Evolutionary conservation across 495 filamentous ascomycete genomes (phyloP).

Genomic region (Lophium mytilinum): DNA sequence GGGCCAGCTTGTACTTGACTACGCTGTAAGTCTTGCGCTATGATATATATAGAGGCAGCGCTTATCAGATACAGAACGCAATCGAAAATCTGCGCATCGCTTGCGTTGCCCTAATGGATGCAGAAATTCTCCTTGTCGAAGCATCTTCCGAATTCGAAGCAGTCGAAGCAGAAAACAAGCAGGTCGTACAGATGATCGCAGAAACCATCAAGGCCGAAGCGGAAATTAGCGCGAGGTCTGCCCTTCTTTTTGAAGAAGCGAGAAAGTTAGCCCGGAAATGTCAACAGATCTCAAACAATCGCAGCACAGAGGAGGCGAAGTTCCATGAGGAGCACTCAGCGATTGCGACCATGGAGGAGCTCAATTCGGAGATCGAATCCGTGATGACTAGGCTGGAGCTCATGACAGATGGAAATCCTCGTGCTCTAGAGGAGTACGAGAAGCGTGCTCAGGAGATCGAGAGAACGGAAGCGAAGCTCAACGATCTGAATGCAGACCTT

Average conservation of each 20-base stretch:
- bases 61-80: constrained; percentile 35
- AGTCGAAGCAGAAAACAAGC: constrained; percentile 52
- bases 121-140: constrained; percentile 63
- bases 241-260: constrained; percentile 26
- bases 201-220: constrained; percentile 37
- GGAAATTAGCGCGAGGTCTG: constrained; percentile 30
- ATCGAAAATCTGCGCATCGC: constrained; percentile 51
- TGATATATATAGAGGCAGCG: background rate
- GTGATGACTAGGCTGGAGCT: constrained; percentile 67
- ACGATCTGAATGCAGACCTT: constrained; percentile 40
- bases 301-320: constrained; percentile 31
- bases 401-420: constrained; percentile 69
- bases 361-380: constrained; percentile 67
- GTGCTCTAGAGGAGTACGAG: constrained; percentile 72
- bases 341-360: constrained; percentile 47
- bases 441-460: constrained; percentile 53
- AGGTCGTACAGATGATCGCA: constrained; percentile 48
- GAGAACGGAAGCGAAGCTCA: constrained; percentile 43
- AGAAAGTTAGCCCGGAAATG: constrained; percentile 6
- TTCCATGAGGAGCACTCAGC: constrained; percentile 22
- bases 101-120: constrained; percentile 57
- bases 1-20: constrained; percentile 54
- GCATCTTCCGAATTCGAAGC: constrained; percentile 66
- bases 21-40: constrained; percentile 43
- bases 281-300: constrained; percentile 13